phyloP scores from a whole-genome alignment of 1,139 yeast species.

The Debaryomyces nepalensis region DNA sequence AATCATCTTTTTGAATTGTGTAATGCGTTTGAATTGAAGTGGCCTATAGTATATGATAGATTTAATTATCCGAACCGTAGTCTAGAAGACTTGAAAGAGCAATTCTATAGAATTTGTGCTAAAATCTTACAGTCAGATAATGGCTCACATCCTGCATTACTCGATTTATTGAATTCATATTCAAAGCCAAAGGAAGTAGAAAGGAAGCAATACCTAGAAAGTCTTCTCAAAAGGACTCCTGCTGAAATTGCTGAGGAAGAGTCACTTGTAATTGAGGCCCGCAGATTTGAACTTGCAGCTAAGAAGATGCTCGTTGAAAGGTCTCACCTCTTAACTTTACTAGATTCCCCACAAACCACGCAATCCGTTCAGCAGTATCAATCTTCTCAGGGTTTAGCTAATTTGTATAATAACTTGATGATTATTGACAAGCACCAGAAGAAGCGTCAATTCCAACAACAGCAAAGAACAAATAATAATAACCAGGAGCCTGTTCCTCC shows the following conservation, averaged over 20 bases:
- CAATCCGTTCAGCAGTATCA: constrained; percentile 78
- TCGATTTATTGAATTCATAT: constrained; percentile 57
- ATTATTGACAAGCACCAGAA: constrained; percentile 69
- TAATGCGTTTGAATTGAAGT: constrained; percentile 74
- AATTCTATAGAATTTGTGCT: constrained; percentile 61
- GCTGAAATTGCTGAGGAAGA: constrained; percentile 99
- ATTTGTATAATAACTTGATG: constrained; percentile 79
- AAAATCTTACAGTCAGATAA: constrained; percentile 52
- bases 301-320: constrained; percentile 87
- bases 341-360: constrained; percentile 88
- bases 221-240: constrained; percentile 81
- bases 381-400: constrained; percentile 89
- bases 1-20: constrained; percentile 74
- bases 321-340: constrained; percentile 71
- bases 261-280: constrained; percentile 87
- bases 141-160: constrained; percentile 49
- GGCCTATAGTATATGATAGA: constrained; percentile 85
- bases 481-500: constrained; percentile 60
- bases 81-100: constrained; percentile 81
- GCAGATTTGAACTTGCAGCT: constrained; percentile 91
- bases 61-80: constrained; percentile 51
- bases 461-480: constrained; percentile 44
- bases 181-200: constrained; percentile 71
- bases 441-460: constrained; percentile 45
- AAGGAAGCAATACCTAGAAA: constrained; percentile 79